Conservation (phyloP, 2,329 filamentous ascomycete species). For the Triangularia setosa region DNA sequence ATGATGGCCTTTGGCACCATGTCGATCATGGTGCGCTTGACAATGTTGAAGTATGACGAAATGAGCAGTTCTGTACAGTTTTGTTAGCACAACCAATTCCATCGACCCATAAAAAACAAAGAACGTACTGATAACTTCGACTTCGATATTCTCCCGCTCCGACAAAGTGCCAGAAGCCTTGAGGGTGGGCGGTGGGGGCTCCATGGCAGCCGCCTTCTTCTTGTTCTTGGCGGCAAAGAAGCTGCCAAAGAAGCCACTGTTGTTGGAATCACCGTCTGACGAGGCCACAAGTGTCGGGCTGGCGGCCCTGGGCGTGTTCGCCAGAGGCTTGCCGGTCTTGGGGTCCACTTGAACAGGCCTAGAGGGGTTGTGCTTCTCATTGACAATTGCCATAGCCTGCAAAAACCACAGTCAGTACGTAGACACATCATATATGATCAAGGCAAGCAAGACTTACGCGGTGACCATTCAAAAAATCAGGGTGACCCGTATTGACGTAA, state of each 20-base stretch:
- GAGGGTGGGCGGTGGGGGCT: slow-evolving; percentile 83
- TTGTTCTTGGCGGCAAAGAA: slow-evolving; percentile 99
- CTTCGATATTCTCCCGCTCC: slow-evolving; percentile 91
- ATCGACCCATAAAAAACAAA: neutral
- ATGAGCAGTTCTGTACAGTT: slow-evolving; percentile 74
- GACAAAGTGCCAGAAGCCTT: slow-evolving; percentile 93
- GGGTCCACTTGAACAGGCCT: slow-evolving; percentile 96
- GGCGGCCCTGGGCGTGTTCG: slow-evolving; percentile 66
- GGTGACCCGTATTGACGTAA: slow-evolving; percentile 98
- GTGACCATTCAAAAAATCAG: slow-evolving; percentile 95
- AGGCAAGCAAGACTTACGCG: slow-evolving; percentile 50
- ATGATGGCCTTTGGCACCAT: slow-evolving; percentile 99
- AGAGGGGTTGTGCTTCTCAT: slow-evolving; percentile 76
- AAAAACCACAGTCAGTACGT: neutral
- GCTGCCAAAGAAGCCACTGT: slow-evolving; percentile 89
- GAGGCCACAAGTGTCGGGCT: slow-evolving; percentile 65
- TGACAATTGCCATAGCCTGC: slow-evolving; percentile 93
- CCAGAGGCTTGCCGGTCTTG: slow-evolving; percentile 94
- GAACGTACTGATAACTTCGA: slow-evolving; percentile 91
- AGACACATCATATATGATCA: neutral
- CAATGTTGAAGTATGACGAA: slow-evolving; percentile 96
- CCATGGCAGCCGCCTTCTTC: slow-evolving; percentile 99
- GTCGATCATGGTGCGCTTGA: slow-evolving; percentile 97
- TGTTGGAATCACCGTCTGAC: slow-evolving; percentile 42
- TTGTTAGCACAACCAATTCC: slow-evolving; percentile 7